Evolutionary conservation across 2,329 filamentous ascomycete species (phyloP).

Genomic region (Ceratocystis colombiana): DNA sequence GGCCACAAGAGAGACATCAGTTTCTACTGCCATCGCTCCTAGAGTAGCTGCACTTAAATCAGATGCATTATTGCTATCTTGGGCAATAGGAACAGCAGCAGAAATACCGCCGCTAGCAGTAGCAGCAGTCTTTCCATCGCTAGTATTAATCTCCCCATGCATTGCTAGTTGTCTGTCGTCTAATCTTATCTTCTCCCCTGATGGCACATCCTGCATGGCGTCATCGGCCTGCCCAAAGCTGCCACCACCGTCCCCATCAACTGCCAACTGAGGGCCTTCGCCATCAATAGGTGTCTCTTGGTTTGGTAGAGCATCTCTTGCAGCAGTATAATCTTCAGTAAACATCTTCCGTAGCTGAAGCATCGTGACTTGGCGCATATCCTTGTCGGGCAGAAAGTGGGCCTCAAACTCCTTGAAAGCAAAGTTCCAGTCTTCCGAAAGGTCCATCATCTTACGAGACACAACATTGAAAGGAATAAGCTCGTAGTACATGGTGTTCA

Average conservation of each 20-base stretch:
- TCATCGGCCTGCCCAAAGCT: conserved; percentile 12
- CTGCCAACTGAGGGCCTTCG: background rate
- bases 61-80: background rate
- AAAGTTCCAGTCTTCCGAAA: conserved; percentile 85
- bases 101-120: background rate
- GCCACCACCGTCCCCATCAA: background rate
- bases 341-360: conserved; percentile 93
- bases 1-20: background rate
- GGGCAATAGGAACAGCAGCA: background rate
- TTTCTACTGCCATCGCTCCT: background rate
- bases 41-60: background rate
- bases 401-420: conserved; percentile 83
- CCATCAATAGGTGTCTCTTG: conserved; percentile 42
- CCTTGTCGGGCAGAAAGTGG: conserved; percentile 91
- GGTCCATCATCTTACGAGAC: conserved; percentile 82
- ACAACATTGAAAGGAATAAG: conserved; percentile 87
- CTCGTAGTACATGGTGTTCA: conserved; percentile 91
- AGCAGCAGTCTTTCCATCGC: background rate
- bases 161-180: background rate
- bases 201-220: background rate
- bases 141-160: background rate
- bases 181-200: background rate
- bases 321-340: conserved; percentile 69
- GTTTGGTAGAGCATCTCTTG: conserved; percentile 61
- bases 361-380: conserved; percentile 83